These are phyloP conservation scores for Ceratocystis huliohia DNA, from an alignment of 2,329 filamentous ascomycete species.

Conservation along the genomic window DNA sequence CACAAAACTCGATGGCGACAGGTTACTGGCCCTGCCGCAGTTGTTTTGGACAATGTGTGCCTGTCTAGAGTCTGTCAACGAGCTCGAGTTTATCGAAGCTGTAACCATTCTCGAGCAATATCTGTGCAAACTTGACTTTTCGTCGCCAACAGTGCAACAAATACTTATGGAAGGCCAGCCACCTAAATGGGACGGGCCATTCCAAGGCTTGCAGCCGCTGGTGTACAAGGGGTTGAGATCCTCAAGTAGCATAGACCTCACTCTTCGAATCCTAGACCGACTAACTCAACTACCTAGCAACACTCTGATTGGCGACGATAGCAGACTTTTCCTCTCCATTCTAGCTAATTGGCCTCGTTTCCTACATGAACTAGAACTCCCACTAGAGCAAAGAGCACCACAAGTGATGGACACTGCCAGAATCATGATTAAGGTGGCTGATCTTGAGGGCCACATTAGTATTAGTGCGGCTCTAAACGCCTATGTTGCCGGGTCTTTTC, in stretches of 20 bases:
- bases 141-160: constrained; percentile 49
- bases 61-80: constrained; percentile 92
- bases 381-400: constrained; percentile 39
- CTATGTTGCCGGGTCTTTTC: constrained; percentile 55
- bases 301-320: constrained; percentile 67
- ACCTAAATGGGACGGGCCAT: constrained; percentile 73
- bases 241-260: constrained; percentile 64
- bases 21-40: constrained; percentile 81
- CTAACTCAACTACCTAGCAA: constrained; percentile 69
- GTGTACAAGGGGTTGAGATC: constrained; percentile 89
- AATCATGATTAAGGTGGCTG: constrained; percentile 58
- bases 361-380: constrained; percentile 61
- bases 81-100: constrained; percentile 84
- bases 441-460: constrained; percentile 53
- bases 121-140: constrained; percentile 71
- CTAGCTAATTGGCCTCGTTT: constrained; percentile 86
- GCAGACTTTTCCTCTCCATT: constrained; percentile 70
- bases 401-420: constrained; percentile 49
- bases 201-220: constrained; percentile 73
- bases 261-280: constrained; percentile 63
- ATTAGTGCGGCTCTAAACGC: constrained; percentile 57
- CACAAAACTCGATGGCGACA: constrained; percentile 62
- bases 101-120: constrained; percentile 83
- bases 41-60: constrained; percentile 97
- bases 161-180: constrained; percentile 69